A percentile compares a stretch with the other conserved stretches of the same genome.
These are phyloP conservation scores for Verbascum thapsus DNA, from an alignment of 257 asterid species.

Conservation along the genomic window DNA sequence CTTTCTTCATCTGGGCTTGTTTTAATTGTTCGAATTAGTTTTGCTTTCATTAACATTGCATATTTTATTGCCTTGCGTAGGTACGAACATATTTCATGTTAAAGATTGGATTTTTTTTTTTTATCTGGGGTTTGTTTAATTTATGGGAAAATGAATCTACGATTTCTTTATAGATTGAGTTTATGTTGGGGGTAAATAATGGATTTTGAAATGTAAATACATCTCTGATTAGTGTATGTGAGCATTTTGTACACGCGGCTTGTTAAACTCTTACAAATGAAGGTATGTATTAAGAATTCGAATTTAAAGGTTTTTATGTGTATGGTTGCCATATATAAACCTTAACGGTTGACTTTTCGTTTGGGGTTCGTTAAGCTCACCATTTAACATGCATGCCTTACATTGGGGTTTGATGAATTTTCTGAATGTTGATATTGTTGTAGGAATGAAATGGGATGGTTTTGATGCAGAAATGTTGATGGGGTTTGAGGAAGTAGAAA, in stretches of 20 bases:
- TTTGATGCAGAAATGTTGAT: constrained; percentile 63
- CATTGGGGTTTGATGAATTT: constrained; percentile 3
- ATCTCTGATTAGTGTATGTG: background rate
- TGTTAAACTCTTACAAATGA: background rate
- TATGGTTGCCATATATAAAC: background rate
- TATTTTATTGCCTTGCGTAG: constrained; percentile 9
- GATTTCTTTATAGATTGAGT: background rate
- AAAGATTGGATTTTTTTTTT: background rate
- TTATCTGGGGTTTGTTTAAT: background rate
- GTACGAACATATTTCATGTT: background rate
- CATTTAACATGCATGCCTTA: background rate
- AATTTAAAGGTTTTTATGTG: background rate
- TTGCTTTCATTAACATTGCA: constrained; percentile 20
- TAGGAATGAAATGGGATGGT: constrained; percentile 58
- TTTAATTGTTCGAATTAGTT: background rate
- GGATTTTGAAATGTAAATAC: background rate
- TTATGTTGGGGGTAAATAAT: background rate
- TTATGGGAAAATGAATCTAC: background rate
- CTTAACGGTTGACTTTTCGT: background rate
- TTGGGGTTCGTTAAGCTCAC: background rate
- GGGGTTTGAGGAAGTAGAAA: constrained; percentile 73
- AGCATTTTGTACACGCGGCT: background rate
- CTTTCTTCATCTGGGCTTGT: background rate
- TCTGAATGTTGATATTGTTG: constrained; percentile 25
- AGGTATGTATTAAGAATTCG: background rate